Evolutionary conservation across 2,329 filamentous ascomycete species (phyloP), one percentile per base, ranked within the genome.

Genomic region (Dothiorella sarmentorum): DNA sequence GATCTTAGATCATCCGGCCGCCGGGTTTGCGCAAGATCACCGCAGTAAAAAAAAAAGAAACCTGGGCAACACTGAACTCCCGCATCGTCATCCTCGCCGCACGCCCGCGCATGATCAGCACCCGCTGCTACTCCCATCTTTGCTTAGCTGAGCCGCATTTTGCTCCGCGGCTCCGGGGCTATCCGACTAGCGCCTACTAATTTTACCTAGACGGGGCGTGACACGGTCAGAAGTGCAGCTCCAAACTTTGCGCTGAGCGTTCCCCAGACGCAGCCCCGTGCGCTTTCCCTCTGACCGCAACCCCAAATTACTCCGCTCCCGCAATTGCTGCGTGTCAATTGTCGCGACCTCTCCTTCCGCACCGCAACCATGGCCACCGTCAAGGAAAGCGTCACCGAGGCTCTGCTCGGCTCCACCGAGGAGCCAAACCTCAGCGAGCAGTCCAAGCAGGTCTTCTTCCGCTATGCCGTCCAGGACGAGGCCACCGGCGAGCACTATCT

Each of bases 401-500:
- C 83, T 66, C 81, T 96, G 67, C 76, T 94, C 61, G 91, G 90
- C 64, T 76, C 75, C 57, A 74, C 78, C 59, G 74, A 79, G 35
- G 80, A 80, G 66, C 75, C 81, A 27, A 81, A 88, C 72, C 76
- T 93, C 64, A 91, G 91, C 49, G 81, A 84, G 62, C 87, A 92
- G 73, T 86, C 87, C 63, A 89, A 86, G 75, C 80, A 85, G 60
- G 85, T 85, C 62, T 99, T 97, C 75, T 76, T 85, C 66, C 83
- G 83, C 69, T 81, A 92, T 78, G 90, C 94, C 38, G 76, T 82
- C 69, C 88, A 87, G 72, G 90, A 96, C 69, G 79, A 87, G 61
- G 80, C 85, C 66, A 82, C 85, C 9, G 92, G 89, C 60, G 90
- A 97, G 68, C 79, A 86, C 59, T 91, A 83, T 70, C 89, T 99